Evolutionary conservation across 768 basidiomycete species (phyloP), one percentile per base, ranked within the genome.

Genomic region (Suillus spraguei): DNA sequence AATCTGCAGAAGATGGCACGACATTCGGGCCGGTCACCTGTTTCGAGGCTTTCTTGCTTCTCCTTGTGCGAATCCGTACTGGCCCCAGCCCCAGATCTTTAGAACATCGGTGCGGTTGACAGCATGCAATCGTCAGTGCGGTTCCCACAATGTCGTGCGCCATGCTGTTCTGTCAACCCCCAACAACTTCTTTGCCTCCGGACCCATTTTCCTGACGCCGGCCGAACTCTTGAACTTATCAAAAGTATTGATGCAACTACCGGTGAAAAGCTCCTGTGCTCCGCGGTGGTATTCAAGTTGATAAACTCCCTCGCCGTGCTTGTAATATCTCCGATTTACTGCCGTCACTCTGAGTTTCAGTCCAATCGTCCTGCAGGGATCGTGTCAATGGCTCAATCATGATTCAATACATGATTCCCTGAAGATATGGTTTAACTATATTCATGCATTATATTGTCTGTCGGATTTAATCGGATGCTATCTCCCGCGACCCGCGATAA

Each of bases 81-180:
- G 38, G 56, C 5, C 7, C 22, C 10, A 41, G 5, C 24, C 38
- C 38, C 10, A 28, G 56, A 56, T 38, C 36, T 38, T 28, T 16
- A 33, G 32, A 20, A 5, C 50, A 28, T 14, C 24, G 14, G 38
- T 14, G 14, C 38, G 38, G 38, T 39, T 13, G 38, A 39, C 13
- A 39, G 38, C 38, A 39, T 39, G 38, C 38, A 39, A 13, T 39
- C 38, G 13, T 39, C 38, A 28, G 17, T 52, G 28, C 0, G 28
- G 9, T 39, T 58, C 56, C 24, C 56, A 58, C 56, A 11, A 24
- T 28, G 33, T 28, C 17, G 24, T 39, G 56, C 16, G 5, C 56
- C 56, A 41, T 32, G 56, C 24, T 58, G 56, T 58, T 58, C 56
- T 58, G 56, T 58, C 56, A 41, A 56, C 22, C 22, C 36, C 55